Conservation (phyloP, 75 land plant species). For the Pinus tabuliformis region DNA sequence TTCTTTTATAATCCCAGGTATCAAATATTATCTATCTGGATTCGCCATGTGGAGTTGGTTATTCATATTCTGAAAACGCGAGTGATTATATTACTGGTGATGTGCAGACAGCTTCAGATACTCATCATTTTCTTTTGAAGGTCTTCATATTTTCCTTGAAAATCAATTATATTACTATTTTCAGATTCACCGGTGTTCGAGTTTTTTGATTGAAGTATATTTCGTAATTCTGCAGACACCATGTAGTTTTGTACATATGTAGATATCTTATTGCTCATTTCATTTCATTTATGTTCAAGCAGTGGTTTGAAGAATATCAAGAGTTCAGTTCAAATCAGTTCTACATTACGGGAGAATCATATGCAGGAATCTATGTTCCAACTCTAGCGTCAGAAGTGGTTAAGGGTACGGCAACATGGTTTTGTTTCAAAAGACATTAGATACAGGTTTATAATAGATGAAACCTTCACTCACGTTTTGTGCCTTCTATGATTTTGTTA, state of each 20-base stretch:
- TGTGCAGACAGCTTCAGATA: constrained; percentile 69
- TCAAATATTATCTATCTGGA: constrained; percentile 87
- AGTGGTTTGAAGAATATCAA: constrained; percentile 84
- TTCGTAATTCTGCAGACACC: not conserved
- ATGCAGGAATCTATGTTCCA: constrained; percentile 93
- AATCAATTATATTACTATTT: not conserved
- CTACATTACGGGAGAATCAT: constrained; percentile 87
- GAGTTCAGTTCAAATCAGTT: constrained; percentile 75
- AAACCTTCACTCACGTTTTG: not conserved
- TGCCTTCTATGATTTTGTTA: not conserved
- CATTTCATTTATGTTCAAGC: constrained; percentile 7
- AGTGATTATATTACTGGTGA: constrained; percentile 77
- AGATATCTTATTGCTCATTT: not conserved
- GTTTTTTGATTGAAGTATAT: not conserved
- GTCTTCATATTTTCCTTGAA: constrained; percentile 16
- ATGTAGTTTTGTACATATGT: not conserved
- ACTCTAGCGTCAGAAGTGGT: constrained; percentile 67
- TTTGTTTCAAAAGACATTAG: not conserved
- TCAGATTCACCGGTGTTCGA: not conserved
- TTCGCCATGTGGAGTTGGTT: constrained; percentile 93
- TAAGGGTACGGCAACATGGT: constrained; percentile 40
- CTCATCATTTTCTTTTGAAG: constrained; percentile 76
- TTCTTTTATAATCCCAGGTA: constrained; percentile 41
- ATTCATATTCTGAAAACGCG: constrained; percentile 65
- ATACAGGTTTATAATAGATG: not conserved